phyloP scores from a whole-genome alignment of 139 green algal genomes.

The Microglena sp. region DNA sequence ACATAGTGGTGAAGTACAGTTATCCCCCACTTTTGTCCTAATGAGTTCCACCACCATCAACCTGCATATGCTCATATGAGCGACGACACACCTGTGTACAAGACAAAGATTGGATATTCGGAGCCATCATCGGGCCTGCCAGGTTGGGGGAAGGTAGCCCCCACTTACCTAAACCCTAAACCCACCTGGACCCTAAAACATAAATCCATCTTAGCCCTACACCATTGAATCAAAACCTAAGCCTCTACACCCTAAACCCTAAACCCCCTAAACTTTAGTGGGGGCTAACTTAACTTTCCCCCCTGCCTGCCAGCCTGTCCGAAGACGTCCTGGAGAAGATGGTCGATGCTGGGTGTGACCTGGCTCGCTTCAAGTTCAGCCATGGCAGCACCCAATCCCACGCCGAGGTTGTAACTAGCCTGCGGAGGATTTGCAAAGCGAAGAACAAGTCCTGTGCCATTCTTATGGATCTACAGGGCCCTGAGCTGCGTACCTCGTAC shows the following conservation, averaged over 20 bases:
- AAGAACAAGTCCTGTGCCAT: constrained; percentile 19
- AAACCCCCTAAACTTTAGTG: too few species aligned
- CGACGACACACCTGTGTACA: constrained; percentile 16
- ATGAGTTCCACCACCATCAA: constrained; percentile 41
- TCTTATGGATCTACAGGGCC: constrained; percentile 54
- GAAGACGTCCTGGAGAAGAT: constrained; percentile 31
- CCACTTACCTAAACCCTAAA: too few species aligned
- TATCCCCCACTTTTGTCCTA: constrained; percentile 34
- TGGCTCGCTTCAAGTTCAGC: constrained; percentile 60
- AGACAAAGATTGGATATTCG: constrained; percentile 70
- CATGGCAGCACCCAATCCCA: constrained; percentile 40
- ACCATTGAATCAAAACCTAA: too few species aligned
- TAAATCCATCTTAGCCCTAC: too few species aligned
- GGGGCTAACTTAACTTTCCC: too few species aligned
- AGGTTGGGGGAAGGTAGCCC: too few species aligned
- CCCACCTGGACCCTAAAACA: too few species aligned
- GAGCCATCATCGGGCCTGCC: constrained; percentile 51
- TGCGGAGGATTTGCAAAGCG: constrained; percentile 8
- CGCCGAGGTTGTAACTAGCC: constrained; percentile 12
- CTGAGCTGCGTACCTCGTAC: constrained; percentile 49
- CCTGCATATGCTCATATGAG: constrained; percentile 32
- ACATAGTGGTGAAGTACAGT: too few species aligned
- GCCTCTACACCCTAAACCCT: too few species aligned
- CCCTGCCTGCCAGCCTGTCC: too few species aligned
- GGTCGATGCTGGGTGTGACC: constrained; percentile 47